These are phyloP conservation scores for Lichtheimia ramosa DNA, from an alignment of 371 early-diverging fungal species.

Conservation along the genomic window DNA sequence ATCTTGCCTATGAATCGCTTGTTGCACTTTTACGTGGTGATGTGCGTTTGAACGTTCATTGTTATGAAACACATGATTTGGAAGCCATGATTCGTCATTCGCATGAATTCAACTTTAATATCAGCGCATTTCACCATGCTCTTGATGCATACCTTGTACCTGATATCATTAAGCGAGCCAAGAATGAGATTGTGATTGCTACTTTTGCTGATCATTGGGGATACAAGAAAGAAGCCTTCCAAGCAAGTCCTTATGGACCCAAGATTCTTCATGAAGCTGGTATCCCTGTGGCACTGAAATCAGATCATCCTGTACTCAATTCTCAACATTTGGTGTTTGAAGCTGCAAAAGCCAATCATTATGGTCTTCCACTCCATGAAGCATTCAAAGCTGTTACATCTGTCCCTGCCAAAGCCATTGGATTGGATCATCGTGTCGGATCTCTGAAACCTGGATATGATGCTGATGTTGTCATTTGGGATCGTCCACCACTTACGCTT, in stretches of 20 bases:
- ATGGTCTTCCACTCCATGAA: conserved; percentile 59
- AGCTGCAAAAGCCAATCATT: conserved; percentile 70
- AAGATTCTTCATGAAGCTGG: conserved; percentile 63
- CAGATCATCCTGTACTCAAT: conserved; percentile 77
- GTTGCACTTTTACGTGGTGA: conserved; percentile 73
- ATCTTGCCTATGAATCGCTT: conserved; percentile 58
- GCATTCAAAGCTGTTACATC: conserved; percentile 71
- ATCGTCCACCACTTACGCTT: conserved; percentile 59
- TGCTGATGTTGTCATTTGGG: conserved; percentile 76
- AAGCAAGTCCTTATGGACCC: conserved; percentile 56
- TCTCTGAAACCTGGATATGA: conserved; percentile 66
- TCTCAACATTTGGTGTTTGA: conserved; percentile 70
- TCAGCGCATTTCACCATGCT: conserved; percentile 82
- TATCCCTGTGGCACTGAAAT: conserved; percentile 71
- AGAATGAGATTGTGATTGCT: conserved; percentile 60
- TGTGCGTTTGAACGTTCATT: conserved; percentile 73
- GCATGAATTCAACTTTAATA: conserved; percentile 74
- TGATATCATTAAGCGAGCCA: conserved; percentile 60
- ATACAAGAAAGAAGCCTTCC: conserved; percentile 77
- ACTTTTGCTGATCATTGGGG: conserved; percentile 70
- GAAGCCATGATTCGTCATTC: conserved; percentile 76
- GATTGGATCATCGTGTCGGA: conserved; percentile 70
- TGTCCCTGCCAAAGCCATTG: conserved; percentile 70
- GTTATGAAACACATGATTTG: conserved; percentile 69
- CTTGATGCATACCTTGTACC: conserved; percentile 77